Evolutionary conservation across 1,284 basidiomycete genomes (phyloP).

Genomic region (Uromyces viciae-fabae): DNA sequence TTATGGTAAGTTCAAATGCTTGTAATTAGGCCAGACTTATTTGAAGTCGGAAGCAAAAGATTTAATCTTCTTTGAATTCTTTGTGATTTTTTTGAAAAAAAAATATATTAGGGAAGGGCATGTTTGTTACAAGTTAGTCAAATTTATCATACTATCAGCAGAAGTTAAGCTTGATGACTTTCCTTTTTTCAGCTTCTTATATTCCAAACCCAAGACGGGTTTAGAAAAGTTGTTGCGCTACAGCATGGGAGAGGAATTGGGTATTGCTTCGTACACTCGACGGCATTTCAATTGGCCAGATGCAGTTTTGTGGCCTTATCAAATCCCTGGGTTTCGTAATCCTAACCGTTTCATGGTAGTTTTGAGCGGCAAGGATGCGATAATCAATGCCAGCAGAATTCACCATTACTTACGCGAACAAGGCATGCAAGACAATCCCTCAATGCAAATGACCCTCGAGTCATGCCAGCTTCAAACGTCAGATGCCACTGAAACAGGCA

Average conservation of each 20-base stretch:
- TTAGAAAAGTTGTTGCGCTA: constrained; percentile 24
- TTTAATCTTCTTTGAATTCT: not conserved
- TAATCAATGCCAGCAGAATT: constrained; percentile 23
- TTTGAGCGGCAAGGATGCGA: constrained; percentile 17
- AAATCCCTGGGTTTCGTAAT: constrained; percentile 39
- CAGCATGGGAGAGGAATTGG: constrained; percentile 16
- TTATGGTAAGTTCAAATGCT: constrained; percentile 37
- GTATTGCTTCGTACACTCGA: constrained; percentile 25
- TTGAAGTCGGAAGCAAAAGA: not conserved
- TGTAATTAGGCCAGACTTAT: too few relatives aligned
- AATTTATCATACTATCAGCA: not conserved
- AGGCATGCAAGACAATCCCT: constrained; percentile 31
- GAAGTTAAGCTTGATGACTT: not conserved
- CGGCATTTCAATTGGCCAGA: constrained; percentile 27
- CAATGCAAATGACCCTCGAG: not conserved
- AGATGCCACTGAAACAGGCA: not conserved
- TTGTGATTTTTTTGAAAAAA: not conserved
- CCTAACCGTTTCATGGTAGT: constrained; percentile 36
- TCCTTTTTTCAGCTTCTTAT: constrained; percentile 37
- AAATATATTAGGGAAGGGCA: constrained; percentile 23
- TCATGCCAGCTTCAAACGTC: too few relatives aligned
- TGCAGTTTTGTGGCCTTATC: constrained; percentile 32
- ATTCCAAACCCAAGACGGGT: constrained; percentile 33
- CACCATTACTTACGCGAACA: constrained; percentile 17
- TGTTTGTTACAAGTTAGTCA: constrained; percentile 40